Conservation (phyloP, 495 filamentous ascomycete species). For the Hypoxylon lenormandii region DNA sequence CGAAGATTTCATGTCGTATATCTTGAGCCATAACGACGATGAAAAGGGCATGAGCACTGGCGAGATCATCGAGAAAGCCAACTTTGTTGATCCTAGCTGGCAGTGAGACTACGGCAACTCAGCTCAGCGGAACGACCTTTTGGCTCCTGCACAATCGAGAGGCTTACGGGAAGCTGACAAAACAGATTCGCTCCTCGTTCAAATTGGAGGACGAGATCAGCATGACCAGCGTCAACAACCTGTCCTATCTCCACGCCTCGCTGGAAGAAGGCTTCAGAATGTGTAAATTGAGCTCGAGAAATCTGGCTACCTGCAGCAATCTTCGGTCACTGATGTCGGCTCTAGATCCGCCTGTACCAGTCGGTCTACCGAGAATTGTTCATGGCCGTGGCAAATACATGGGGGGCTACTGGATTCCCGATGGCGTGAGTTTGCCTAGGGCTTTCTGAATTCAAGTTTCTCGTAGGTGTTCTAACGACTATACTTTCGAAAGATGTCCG, state of each 20-base stretch:
- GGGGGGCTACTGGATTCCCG: slow-evolving; percentile 56
- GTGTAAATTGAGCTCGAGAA: too few relatives aligned
- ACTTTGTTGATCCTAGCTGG: too few relatives aligned
- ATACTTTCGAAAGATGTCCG: too few relatives aligned
- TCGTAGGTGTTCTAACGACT: too few relatives aligned
- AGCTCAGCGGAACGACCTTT: slow-evolving; percentile 61
- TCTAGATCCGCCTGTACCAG: slow-evolving; percentile 65
- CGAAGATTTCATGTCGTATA: too few relatives aligned
- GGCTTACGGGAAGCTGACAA: slow-evolving; percentile 53
- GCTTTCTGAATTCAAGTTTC: too few relatives aligned
- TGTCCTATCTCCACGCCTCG: slow-evolving; percentile 67
- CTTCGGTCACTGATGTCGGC: too few relatives aligned
- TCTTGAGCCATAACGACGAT: too few relatives aligned
- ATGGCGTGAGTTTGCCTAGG: slow-evolving; percentile 56
- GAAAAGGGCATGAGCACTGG: too few relatives aligned
- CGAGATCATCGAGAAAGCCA: too few relatives aligned
- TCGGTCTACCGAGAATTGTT: slow-evolving; percentile 56
- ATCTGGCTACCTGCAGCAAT: too few relatives aligned
- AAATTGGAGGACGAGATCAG: slow-evolving; percentile 61
- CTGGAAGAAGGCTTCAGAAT: slow-evolving; percentile 67
- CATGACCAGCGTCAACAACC: slow-evolving; percentile 53
- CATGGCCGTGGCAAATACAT: slow-evolving; percentile 61
- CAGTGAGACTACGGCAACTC: slow-evolving; percentile 69
- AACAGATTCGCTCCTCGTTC: slow-evolving; percentile 65
- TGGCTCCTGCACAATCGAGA: slow-evolving; percentile 59